These are phyloP conservation scores for Eucalyptus paniculata DNA, from an alignment of 345 rosid genomes.

Conservation along the genomic window DNA sequence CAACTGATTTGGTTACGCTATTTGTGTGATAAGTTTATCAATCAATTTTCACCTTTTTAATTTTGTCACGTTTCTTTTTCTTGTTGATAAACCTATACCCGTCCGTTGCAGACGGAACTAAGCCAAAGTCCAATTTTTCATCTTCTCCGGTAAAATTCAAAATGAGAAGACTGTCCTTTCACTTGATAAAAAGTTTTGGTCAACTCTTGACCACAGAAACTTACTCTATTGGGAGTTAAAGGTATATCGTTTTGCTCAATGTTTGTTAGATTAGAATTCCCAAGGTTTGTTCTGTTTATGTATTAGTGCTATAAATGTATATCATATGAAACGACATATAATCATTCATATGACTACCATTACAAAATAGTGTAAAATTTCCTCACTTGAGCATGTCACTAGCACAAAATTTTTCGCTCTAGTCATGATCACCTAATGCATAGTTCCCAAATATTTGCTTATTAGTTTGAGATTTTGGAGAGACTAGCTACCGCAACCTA, in stretches of 20 bases:
- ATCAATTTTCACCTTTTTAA: neutral
- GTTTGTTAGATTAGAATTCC: neutral
- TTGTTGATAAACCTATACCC: neutral
- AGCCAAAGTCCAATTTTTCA: neutral
- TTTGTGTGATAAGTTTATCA: no score
- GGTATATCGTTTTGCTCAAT: neutral
- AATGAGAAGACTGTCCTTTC: neutral
- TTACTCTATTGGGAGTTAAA: neutral
- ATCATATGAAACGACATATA: no score
- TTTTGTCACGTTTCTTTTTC: neutral
- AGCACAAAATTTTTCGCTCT: neutral
- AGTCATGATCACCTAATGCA: neutral
- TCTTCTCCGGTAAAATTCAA: neutral
- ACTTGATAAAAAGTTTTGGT: neutral
- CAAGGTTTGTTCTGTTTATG: neutral
- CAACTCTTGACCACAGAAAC: neutral
- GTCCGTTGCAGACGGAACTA: neutral
- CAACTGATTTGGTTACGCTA: no score
- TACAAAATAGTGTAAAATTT: neutral
- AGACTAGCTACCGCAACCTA: neutral
- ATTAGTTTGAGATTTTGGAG: neutral
- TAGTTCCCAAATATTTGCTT: neutral
- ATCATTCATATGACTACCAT: neutral
- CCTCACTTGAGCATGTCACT: neutral
- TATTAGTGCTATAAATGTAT: neutral